These are phyloP conservation scores for Fomitopsis schrenkii DNA, from an alignment of 1,284 basidiomycete species.

Conservation along the genomic window DNA sequence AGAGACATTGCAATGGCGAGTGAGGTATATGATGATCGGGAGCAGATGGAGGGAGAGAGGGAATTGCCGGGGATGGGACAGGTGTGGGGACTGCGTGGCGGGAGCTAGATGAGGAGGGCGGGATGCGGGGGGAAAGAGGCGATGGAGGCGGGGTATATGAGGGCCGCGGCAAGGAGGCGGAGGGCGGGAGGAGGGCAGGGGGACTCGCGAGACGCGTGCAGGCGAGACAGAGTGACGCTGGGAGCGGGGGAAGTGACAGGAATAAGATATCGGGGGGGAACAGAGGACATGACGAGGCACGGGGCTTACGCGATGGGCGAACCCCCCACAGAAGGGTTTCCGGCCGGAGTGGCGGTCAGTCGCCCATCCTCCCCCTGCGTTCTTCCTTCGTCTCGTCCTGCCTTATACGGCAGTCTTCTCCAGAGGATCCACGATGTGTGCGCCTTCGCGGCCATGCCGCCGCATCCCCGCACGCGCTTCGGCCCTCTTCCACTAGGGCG, in stretches of 20 bases:
- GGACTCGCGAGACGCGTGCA: background rate
- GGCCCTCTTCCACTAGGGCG: background rate
- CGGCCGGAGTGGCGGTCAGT: background rate
- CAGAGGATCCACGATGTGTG: slow-evolving; percentile 9
- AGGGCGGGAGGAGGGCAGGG: background rate
- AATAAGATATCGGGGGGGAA: no score
- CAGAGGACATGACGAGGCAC: background rate
- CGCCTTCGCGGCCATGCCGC: background rate
- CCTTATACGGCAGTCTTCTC: slow-evolving; percentile 15
- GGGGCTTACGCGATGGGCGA: background rate
- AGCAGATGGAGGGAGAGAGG: slow-evolving; percentile 6
- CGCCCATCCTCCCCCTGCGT: slow-evolving; percentile 4
- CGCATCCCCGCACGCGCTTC: background rate
- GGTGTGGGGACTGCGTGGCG: slow-evolving; percentile 1
- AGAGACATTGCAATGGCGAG: background rate
- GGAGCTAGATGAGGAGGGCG: background rate
- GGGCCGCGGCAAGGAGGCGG: background rate
- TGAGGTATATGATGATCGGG: background rate
- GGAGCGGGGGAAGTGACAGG: background rate
- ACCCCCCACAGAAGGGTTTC: background rate
- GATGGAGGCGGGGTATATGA: slow-evolving; percentile 3
- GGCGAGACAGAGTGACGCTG: background rate
- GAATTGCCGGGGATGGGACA: slow-evolving; percentile 5
- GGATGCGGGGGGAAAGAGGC: background rate
- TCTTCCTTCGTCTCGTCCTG: background rate